A percentile compares a stretch with the other conserved stretches of the same genome.
phyloP scores from a whole-genome alignment of 805 yeast species.

The Metschnikowia cerradonensis region DNA sequence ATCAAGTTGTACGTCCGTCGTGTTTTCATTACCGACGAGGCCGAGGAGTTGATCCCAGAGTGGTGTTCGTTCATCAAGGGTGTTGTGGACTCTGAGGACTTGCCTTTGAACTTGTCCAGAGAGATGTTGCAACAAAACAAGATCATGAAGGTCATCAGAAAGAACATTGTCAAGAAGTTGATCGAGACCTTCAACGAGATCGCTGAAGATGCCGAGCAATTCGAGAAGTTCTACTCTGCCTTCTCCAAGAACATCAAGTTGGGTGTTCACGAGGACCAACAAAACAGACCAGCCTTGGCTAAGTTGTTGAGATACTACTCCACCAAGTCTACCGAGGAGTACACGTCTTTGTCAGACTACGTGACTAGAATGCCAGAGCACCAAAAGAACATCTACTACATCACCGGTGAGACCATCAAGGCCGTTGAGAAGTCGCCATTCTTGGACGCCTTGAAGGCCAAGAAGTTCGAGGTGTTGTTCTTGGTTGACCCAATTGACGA shows the following conservation, averaged over 20 bases:
- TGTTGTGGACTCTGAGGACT: conserved; percentile 99
- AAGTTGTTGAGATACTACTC: conserved; percentile 96
- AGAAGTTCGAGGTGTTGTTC: conserved; percentile 97
- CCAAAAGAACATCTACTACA: conserved; percentile 98
- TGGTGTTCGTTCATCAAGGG: conserved; percentile 97
- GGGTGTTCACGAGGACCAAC: conserved; percentile 98
- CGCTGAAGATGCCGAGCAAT: conserved; percentile 98
- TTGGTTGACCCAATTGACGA: conserved; percentile 99
- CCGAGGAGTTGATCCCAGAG: conserved; percentile 98
- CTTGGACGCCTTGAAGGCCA: conserved; percentile 97
- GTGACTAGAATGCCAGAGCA: conserved; percentile 99
- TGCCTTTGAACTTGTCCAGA: conserved; percentile 99
- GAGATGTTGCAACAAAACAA: conserved; percentile 99
- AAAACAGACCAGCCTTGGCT: conserved; percentile 93
- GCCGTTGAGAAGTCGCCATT: conserved; percentile 99
- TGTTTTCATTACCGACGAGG: conserved; percentile 99
- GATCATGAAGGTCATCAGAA: conserved; percentile 98
- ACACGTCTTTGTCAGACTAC: conserved; percentile 92
- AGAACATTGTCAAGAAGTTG: conserved; percentile 97
- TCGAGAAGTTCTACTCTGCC: conserved; percentile 96
- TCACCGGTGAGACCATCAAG: conserved; percentile 98
- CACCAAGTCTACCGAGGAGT: conserved; percentile 90
- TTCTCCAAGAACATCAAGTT: conserved; percentile 97
- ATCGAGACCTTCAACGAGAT: conserved; percentile 98
- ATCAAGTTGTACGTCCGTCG: conserved; percentile 98